Evolutionary conservation across 2,329 filamentous ascomycete species (phyloP).

Genomic region (Neopestalotiopsis sp.): DNA sequence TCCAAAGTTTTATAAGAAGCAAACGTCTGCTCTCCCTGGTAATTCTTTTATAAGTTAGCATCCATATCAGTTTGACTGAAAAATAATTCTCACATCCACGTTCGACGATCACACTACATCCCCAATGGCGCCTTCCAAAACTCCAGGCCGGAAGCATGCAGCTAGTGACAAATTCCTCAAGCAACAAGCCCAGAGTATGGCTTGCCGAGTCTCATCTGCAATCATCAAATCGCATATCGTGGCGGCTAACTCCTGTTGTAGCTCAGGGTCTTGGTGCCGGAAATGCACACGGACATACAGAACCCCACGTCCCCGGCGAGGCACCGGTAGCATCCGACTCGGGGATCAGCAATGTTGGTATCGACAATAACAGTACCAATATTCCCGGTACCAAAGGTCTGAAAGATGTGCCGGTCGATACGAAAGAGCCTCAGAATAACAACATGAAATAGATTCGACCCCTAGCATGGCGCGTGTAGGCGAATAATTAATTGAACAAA

Average conservation of each 20-base stretch:
- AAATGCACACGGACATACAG: slow-evolving; percentile 31
- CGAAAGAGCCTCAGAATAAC: slow-evolving; percentile 28
- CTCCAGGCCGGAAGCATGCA: slow-evolving; percentile 29
- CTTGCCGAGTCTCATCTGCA: slow-evolving; percentile 11
- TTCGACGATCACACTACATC: not conserved
- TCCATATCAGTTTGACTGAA: no score
- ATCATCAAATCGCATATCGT: not conserved
- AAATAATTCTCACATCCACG: no score
- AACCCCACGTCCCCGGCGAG: slow-evolving; percentile 29
- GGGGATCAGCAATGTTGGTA: slow-evolving; percentile 26
- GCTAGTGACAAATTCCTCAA: slow-evolving; percentile 32
- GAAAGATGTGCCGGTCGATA: slow-evolving; percentile 22
- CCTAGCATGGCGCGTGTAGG: no score
- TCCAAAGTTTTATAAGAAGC: not conserved
- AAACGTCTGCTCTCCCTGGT: not conserved
- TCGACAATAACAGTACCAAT: slow-evolving; percentile 29
- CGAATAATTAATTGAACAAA: no score
- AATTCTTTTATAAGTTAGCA: no score
- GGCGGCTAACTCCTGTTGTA: slow-evolving; percentile 7
- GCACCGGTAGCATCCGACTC: slow-evolving; percentile 31
- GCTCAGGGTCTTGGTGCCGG: slow-evolving; percentile 32
- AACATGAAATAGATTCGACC: slow-evolving; percentile 23
- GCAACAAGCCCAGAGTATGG: slow-evolving; percentile 28
- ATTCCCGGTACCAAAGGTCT: slow-evolving; percentile 31
- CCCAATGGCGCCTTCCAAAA: slow-evolving; percentile 29